Evolutionary conservation across 2,329 filamentous ascomycete species (phyloP), one percentile per base, ranked within the genome.

Genomic region (Aspergillus hortae): DNA sequence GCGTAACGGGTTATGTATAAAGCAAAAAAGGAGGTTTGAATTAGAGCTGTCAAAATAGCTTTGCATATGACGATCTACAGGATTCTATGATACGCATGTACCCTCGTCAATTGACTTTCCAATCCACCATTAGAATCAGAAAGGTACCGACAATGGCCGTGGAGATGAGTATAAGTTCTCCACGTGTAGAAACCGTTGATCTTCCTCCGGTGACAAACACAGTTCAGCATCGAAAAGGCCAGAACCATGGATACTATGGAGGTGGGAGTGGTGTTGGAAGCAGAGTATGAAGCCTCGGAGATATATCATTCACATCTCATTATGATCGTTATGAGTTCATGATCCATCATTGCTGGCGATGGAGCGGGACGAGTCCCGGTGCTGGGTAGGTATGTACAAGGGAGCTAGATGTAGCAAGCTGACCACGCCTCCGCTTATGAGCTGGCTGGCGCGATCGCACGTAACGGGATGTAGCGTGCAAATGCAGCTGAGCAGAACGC

Each of bases 151-250:
- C 50, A 40, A 56, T 61, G 64, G 57, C 61, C 62, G 58, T 61
- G 49, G 58, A 58, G 54, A 62, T 66, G 63, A 65, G 63, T 48
- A 62, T 23, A 32, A 56, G 48, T 62, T 56, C 53, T 25, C 52
- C 47, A 61, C 58, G 58, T 56, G 53, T 51, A 53, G 59, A 46
- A 61, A 59, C 56, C 56, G 40, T 72, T 54, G 55, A 67, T 74
- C 59, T 73, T 50, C 70, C 70, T 74, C 69, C 61, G 61, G 53
- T 74, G 69, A 74, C 70, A 71, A 73, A 72, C 69, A 73, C 68
- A 74, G 67, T 59, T 68, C 63, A 66, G 71, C 70, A 74, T 69
- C 63, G 68, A 56, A 45, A 57, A 58, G 56, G 66, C 69, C 69
- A 61, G 64, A 67, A 66, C 67, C 69, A 69, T 72, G 71, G 66